Conservation (phyloP, 2,329 filamentous ascomycete species). For the Diaporthe vexans region DNA sequence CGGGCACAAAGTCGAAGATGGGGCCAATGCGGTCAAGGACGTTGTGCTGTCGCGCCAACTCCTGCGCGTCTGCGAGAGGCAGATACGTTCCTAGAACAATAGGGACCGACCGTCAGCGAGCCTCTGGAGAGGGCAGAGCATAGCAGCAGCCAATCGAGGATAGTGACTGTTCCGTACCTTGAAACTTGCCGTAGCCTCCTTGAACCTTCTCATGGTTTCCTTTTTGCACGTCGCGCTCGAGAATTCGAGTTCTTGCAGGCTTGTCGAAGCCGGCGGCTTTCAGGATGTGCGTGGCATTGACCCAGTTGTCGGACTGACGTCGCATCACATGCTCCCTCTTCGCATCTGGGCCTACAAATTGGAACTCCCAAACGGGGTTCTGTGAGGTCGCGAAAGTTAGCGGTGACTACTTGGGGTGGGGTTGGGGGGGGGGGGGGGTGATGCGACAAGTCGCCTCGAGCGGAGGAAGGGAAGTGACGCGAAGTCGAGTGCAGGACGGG, state of each 20-base stretch:
- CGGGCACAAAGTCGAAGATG: slow-evolving; percentile 91
- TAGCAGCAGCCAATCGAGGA: not conserved
- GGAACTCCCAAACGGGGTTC: slow-evolving; percentile 96
- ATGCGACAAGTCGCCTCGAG: not conserved
- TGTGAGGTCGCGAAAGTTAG: slow-evolving; percentile 53
- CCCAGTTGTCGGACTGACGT: slow-evolving; percentile 92
- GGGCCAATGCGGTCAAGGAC: slow-evolving; percentile 85
- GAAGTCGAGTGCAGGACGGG: slow-evolving; percentile 25
- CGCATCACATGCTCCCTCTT: slow-evolving; percentile 92
- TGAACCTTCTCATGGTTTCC: slow-evolving; percentile 98
- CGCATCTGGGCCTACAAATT: slow-evolving; percentile 79
- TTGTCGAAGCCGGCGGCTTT: slow-evolving; percentile 99
- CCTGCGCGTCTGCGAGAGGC: slow-evolving; percentile 83
- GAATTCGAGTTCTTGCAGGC: slow-evolving; percentile 91
- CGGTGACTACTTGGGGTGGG: not conserved
- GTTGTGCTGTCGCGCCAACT: slow-evolving; percentile 88
- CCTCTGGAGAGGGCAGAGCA: not conserved
- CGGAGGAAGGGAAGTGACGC: not conserved
- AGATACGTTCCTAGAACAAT: slow-evolving; percentile 88
- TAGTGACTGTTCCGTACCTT: slow-evolving; percentile 68
- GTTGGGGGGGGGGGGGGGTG: not conserved
- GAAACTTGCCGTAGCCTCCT: slow-evolving; percentile 98
- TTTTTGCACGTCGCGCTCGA: slow-evolving; percentile 97
- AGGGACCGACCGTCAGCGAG: slow-evolving; percentile 38
- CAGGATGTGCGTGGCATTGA: slow-evolving; percentile 99